Conservation (phyloP, 1,284 basidiomycete genomes). For the Trichosporon sp. region DNA sequence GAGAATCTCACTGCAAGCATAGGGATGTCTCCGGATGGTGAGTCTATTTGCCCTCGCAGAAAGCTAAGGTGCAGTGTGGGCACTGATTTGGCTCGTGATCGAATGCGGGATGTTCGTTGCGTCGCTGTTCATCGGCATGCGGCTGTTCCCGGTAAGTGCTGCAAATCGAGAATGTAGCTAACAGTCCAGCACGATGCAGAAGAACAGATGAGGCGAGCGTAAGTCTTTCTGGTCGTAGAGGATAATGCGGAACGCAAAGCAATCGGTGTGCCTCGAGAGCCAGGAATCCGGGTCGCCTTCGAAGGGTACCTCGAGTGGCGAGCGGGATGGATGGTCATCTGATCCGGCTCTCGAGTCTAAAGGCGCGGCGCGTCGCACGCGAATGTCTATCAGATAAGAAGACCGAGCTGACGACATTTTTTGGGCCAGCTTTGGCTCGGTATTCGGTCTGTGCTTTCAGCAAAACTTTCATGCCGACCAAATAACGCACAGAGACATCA, state of each 20-base stretch:
- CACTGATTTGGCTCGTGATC: constrained; percentile 38
- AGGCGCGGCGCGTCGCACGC: background rate
- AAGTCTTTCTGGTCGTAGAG: background rate
- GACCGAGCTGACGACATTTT: background rate
- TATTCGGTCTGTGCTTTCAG: background rate
- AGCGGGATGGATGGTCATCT: background rate
- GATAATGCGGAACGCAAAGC: background rate
- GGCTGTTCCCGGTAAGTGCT: constrained; percentile 38
- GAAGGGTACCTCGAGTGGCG: background rate
- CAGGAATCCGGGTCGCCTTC: background rate
- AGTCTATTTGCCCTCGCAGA: background rate
- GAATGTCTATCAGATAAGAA: background rate
- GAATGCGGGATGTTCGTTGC: constrained; percentile 38
- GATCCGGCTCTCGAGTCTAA: too few species aligned
- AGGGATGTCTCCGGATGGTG: constrained; percentile 40
- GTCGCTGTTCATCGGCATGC: constrained; percentile 45
- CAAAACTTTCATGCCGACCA: background rate
- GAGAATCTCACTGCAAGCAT: constrained; percentile 19
- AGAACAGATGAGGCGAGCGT: background rate
- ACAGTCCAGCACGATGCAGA: background rate
- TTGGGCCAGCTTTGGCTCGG: background rate
- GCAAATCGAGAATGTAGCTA: background rate
- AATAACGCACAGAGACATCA: background rate
- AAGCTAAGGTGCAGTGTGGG: constrained; percentile 32
- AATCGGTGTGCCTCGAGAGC: background rate